These are phyloP conservation scores for Chenopodium album DNA, from an alignment of 148 eudicot genomes.

Conservation along the genomic window DNA sequence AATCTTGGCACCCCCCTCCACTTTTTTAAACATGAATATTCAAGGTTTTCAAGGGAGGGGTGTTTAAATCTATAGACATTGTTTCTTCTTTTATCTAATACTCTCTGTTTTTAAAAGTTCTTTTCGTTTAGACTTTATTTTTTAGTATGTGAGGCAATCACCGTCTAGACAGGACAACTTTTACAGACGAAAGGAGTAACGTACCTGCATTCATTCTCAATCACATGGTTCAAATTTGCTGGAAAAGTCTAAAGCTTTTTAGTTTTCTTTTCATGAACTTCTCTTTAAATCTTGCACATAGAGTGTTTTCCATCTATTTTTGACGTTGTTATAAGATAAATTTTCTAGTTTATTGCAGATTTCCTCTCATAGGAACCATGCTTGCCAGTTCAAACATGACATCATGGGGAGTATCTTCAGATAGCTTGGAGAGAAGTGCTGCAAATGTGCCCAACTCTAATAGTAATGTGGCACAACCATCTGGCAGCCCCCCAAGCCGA, in stretches of 20 bases:
- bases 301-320: neutral
- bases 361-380: slow-evolving; percentile 15
- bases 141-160: no score
- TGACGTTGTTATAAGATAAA: neutral
- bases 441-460: slow-evolving; percentile 29
- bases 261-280: neutral
- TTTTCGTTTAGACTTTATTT: no score
- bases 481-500: slow-evolving; percentile 31
- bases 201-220: no score
- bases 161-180: no score
- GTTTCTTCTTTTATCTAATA: neutral
- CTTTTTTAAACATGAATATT: neutral
- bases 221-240: neutral
- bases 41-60: neutral
- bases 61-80: neutral
- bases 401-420: slow-evolving; percentile 33
- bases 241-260: neutral
- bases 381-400: slow-evolving; percentile 44
- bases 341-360: slow-evolving; percentile 17
- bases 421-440: slow-evolving; percentile 37
- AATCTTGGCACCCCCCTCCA: neutral
- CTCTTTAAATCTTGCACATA: neutral
- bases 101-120: no score
- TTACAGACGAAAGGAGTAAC: no score
- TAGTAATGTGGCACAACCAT: slow-evolving; percentile 33